Conservation (phyloP, 2,329 filamentous ascomycete genomes). For the Stachybotrys chlorohalonatus region DNA sequence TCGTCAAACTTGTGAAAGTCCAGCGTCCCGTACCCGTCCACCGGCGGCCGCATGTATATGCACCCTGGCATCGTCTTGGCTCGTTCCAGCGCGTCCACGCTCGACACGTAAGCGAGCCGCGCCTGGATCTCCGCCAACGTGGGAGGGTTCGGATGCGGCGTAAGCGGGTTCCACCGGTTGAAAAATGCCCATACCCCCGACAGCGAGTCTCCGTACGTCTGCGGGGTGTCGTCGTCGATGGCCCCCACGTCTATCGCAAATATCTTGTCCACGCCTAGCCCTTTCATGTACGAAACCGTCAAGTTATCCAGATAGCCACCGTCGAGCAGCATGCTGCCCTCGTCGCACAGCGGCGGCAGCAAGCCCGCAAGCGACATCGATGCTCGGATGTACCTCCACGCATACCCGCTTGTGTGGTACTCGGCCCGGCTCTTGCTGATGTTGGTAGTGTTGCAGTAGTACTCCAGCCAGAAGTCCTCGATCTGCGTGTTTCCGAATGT, state of each 20-base stretch:
- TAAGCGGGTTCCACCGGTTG: constrained; percentile 97
- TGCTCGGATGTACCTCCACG: constrained; percentile 92
- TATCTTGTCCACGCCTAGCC: constrained; percentile 82
- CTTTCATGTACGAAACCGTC: constrained; percentile 95
- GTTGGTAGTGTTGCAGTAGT: constrained; percentile 98
- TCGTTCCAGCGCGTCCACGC: constrained; percentile 85
- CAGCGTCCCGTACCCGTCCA: constrained; percentile 86
- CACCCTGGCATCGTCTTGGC: constrained; percentile 88
- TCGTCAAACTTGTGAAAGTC: constrained; percentile 98
- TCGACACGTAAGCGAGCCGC: constrained; percentile 86
- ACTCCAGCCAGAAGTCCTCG: constrained; percentile 98
- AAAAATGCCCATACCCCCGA: constrained; percentile 92
- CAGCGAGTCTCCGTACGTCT: constrained; percentile 86
- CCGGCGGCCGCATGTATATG: constrained; percentile 91
- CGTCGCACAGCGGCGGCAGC: constrained; percentile 88
- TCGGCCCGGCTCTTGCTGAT: constrained; percentile 90
- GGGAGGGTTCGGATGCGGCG: constrained; percentile 78
- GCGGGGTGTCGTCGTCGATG: constrained; percentile 84
- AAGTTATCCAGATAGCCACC: constrained; percentile 97
- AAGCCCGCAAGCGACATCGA: constrained; percentile 95
- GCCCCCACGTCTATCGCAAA: constrained; percentile 94
- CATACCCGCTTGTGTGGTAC: constrained; percentile 92
- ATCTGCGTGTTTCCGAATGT: constrained; percentile 95
- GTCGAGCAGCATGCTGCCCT: constrained; percentile 92
- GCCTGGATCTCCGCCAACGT: constrained; percentile 95